Evolutionary conservation across 139 green algal genomes (phyloP).

Genomic region (Marvania coccoides): DNA sequence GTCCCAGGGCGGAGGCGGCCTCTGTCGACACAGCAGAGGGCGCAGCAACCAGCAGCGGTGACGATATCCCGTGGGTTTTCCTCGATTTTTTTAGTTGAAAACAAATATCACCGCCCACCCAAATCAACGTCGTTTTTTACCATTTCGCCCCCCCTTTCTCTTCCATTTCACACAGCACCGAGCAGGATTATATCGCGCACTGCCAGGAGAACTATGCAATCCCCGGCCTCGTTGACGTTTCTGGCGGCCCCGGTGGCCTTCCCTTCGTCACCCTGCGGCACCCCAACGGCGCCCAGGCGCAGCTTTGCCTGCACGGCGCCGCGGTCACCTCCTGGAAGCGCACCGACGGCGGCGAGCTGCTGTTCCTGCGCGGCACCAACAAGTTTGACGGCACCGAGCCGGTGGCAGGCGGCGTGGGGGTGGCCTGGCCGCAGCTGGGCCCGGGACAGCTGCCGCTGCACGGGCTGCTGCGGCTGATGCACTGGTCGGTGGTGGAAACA

Average conservation of each 20-base stretch:
- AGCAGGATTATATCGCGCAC: conserved; percentile 26
- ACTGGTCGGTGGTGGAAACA: conserved; percentile 34
- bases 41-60: neutral
- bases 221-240: conserved; percentile 14
- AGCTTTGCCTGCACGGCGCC: conserved; percentile 35
- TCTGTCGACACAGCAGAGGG: neutral
- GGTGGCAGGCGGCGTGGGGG: conserved; percentile 27
- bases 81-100: no score
- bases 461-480: conserved; percentile 29
- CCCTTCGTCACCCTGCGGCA: conserved; percentile 29
- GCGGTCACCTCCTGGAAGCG: conserved; percentile 25
- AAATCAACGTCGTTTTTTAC: no score
- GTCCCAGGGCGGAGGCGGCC: no score
- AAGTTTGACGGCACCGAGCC: conserved; percentile 15
- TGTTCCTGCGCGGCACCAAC: conserved; percentile 19
- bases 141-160: neutral
- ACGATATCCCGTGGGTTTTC: neutral
- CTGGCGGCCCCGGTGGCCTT: neutral
- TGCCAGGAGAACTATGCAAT: conserved; percentile 26
- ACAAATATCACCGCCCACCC: no score
- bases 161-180: neutral
- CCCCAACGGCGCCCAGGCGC: conserved; percentile 3
- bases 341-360: conserved; percentile 23
- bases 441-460: conserved; percentile 17
- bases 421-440: conserved; percentile 33